Evolutionary conservation across 2,329 filamentous ascomycete species (phyloP), one percentile per base, ranked within the genome.

Genomic region (Penicillium corylophilum): DNA sequence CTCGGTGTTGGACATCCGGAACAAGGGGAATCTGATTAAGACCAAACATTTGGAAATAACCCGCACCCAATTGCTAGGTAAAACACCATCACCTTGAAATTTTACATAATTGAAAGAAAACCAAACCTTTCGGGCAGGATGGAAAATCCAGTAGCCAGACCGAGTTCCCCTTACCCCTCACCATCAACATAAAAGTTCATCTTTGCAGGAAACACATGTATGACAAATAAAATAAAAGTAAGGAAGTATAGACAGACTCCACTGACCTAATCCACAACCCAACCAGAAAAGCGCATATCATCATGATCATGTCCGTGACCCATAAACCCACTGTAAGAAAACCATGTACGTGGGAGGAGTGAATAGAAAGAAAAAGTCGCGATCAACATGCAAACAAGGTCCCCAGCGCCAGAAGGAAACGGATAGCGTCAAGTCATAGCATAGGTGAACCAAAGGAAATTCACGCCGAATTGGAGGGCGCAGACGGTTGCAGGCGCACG

Each of bases 401-500:
- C 23, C 29, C 13, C 31, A 39, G 36, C 48, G 52, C 52, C 48
- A n/a, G 39, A 31, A 31, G 35, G 24, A 43, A 44, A 40, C 8
- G 33, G n/a, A 46, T 4, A 43, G 13, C 44, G 16, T 48, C 40
- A 52, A 20, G 29, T 48, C 50, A 28, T 48, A 22, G 41, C 13
- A 9, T 22, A 26, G 4, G n/a, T 31, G 6, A 39, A 36, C 24
- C 15, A 41, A 13, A 26, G 3, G 6, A 13, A n/a, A 41, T 44
- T 41, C 23, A 51, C n/a, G 23, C 40, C 18, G 39, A 45, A 20
- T 44, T 12, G 5, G 39, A 36, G 10, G 49, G 22, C 1, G 16
- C 24, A 55, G 91, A 79, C 4, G 92, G 89, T 75, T 97, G 93
- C 13, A 97, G 90, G 50, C 94, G 78, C 31, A 96, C 91, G 20